Evolutionary conservation across 2,329 filamentous ascomycete species (phyloP).

Genomic region (Colletotrichum orbiculare): DNA sequence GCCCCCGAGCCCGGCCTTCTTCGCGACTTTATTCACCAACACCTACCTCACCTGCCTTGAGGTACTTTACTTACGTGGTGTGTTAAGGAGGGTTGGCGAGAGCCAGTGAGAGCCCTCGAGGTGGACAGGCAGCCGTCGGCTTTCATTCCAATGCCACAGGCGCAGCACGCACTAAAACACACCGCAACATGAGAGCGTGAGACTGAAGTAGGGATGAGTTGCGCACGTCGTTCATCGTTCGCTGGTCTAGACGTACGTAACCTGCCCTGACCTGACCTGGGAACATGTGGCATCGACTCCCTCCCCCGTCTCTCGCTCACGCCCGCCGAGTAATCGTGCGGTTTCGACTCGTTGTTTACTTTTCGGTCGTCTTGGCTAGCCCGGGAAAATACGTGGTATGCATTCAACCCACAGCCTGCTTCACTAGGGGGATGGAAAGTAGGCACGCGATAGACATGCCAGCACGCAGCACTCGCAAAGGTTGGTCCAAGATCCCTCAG

Average conservation of each 20-base stretch:
- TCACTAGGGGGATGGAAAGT: constrained; percentile 7
- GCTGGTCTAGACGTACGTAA: too few species aligned
- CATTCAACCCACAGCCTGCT: constrained; percentile 28
- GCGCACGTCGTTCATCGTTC: too few species aligned
- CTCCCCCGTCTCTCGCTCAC: constrained; percentile 3
- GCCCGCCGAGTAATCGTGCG: too few species aligned
- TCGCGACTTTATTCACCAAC: too few species aligned
- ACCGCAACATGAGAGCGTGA: constrained; percentile 5
- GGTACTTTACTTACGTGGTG: neutral
- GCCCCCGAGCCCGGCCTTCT: too few species aligned
- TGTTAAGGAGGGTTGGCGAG: constrained; percentile 1
- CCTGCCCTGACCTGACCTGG: too few species aligned
- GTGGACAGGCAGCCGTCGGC: constrained; percentile 32
- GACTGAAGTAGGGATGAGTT: too few species aligned
- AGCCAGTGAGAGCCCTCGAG: neutral
- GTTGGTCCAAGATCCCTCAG: too few species aligned
- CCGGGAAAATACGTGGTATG: constrained; percentile 2
- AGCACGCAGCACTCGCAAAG: neutral
- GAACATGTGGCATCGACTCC: neutral
- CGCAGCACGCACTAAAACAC: neutral
- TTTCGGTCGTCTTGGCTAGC: constrained; percentile 21
- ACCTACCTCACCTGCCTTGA: too few species aligned
- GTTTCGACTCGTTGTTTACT: neutral
- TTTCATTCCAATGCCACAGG: neutral
- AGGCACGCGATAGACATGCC: neutral